A percentile compares a stretch with the other conserved stretches of the same genome.
Evolutionary conservation across 108 stramenopile genomes (phyloP).

Genomic region (Conticribra guillardii): DNA sequence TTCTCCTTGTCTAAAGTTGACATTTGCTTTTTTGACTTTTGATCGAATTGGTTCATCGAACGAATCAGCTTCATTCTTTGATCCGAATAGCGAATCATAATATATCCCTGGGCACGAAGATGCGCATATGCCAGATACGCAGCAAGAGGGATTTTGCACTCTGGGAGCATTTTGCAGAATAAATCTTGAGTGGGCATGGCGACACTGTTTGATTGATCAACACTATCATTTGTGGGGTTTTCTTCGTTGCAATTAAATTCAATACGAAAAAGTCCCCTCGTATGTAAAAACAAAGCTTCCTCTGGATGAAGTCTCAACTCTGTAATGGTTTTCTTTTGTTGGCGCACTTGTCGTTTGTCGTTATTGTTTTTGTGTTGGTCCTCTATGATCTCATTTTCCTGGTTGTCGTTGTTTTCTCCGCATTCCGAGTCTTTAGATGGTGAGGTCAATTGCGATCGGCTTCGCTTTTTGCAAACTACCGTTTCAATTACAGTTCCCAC

Average conservation of each 20-base stretch:
- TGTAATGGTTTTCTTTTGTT: slow-evolving; percentile 21
- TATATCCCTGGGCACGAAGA: slow-evolving; percentile 79
- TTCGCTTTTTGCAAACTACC: slow-evolving; percentile 10
- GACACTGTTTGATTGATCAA: slow-evolving; percentile 1
- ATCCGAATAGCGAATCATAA: slow-evolving; percentile 65
- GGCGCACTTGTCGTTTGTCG: not conserved
- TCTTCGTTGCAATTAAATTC: slow-evolving; percentile 9
- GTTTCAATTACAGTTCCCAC: slow-evolving; percentile 4
- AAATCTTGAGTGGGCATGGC: slow-evolving; percentile 43
- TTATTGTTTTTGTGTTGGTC: slow-evolving; percentile 4
- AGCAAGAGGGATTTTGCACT: slow-evolving; percentile 55
- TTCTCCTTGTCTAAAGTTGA: not conserved
- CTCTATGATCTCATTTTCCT: not conserved
- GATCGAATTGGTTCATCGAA: slow-evolving; percentile 1
- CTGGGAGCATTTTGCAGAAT: slow-evolving; percentile 58
- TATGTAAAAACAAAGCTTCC: slow-evolving; percentile 79
- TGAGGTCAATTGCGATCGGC: slow-evolving; percentile 2
- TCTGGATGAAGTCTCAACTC: slow-evolving; percentile 74
- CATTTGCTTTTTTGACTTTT: not conserved
- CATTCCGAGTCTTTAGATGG: slow-evolving; percentile 2
- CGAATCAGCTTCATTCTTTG: slow-evolving; percentile 55
- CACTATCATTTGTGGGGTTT: not conserved
- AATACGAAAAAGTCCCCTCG: slow-evolving; percentile 65
- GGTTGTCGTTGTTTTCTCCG: not conserved
- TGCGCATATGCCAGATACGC: slow-evolving; percentile 80